These are phyloP conservation scores for Tagetes patula DNA, from an alignment of 129 eudicot species.

Conservation along the genomic window DNA sequence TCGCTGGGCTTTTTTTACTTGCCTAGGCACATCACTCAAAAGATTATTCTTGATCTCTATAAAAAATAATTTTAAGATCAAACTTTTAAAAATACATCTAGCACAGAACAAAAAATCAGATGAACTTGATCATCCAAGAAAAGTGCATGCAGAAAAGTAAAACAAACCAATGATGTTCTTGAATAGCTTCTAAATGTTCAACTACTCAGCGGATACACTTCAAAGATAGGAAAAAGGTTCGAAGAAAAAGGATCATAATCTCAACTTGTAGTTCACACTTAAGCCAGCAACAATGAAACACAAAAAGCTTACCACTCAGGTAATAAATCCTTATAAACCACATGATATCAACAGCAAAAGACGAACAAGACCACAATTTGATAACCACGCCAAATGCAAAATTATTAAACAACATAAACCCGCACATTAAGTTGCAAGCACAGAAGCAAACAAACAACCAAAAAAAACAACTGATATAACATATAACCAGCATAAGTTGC, in stretches of 20 bases:
- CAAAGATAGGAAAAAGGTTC: too few relatives aligned
- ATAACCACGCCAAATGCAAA: neutral
- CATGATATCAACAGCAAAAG: neutral
- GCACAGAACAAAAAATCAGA: neutral
- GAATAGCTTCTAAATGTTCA: neutral
- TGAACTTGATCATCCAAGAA: neutral
- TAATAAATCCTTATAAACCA: neutral
- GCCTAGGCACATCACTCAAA: neutral
- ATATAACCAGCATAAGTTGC: neutral
- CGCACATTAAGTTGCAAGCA: neutral
- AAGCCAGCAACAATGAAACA: neutral
- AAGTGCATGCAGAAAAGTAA: neutral
- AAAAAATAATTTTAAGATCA: neutral
- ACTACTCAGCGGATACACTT: neutral
- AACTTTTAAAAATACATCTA: neutral
- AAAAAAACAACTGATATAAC: neutral
- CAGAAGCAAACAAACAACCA: neutral
- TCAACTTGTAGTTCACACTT: neutral
- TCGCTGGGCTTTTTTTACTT: too few relatives aligned
- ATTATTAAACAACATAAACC: neutral
- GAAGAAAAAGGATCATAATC: neutral
- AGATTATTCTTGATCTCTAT: neutral
- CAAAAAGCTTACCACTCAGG: neutral
- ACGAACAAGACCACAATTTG: neutral
- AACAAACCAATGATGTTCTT: neutral